Evolutionary conservation across 2,329 filamentous ascomycete species (phyloP), one percentile per base, ranked within the genome.

Genomic region (Phoma herbarum): DNA sequence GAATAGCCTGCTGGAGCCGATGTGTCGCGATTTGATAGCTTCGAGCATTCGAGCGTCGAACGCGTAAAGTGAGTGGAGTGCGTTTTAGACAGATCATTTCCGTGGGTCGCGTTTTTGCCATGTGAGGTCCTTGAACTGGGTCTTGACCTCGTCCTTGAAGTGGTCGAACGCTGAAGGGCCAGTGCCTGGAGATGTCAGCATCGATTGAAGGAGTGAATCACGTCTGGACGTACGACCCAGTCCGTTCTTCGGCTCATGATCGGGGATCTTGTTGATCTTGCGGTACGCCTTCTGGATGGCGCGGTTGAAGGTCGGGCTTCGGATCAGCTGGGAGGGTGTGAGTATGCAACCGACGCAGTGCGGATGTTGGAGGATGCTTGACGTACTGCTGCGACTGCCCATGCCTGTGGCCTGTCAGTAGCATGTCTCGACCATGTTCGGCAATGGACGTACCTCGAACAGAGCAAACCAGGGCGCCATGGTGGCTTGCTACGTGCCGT

Each of bases 231-330:
- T 74, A 83, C 78, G 66, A 81, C 82, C 64, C 77, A 78, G 11
- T 74, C 79, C 57, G 49, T 75, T 76, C 57, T 71, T 65, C 7
- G 65, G 63, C 33, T 75, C 73, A 37, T 69, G 62, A 14, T 84
- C 81, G 43, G 81, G 80, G 46, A 83, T 65, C 29, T 76, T 71
- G 61, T 81, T 77, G 57, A 83, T 77, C 56, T 73, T 74, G 59
- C 76, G 78, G 47, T 86, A 84, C 12, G 83, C 78, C 55, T 79
- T 79, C 23, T 82, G 79, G 18, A 87, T 82, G 25, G 68, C 78
- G 52, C 81, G 79, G 66, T 87, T 85, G 76, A 87, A 87, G 33
- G 78, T 71, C 2, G 83, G 83, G 52, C 82, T 85, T 52, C 77
- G 75, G 41, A 87, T 79, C 53, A 87, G 81, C 78, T 84, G 54